Base-by-base conservation (phyloP, 2,329 filamentous ascomycete genomes). In the Arthrinium puccinioides region DNA sequence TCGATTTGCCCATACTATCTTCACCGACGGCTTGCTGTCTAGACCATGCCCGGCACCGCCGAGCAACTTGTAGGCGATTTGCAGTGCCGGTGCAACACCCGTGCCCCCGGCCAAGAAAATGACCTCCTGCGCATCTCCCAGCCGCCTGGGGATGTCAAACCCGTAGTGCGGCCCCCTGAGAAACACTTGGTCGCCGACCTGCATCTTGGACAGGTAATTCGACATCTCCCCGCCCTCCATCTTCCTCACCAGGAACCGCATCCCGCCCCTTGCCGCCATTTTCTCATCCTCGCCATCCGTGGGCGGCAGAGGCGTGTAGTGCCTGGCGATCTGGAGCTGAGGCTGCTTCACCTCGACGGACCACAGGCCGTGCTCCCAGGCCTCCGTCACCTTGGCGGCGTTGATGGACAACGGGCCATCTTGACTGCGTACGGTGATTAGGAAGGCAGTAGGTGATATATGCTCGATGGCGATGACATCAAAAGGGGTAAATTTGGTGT, bases 261-360 rank as follows among this genome's bases (percentile, higher is more conserved):
- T 52, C 3, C 64, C 56, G 27, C 68, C 62, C 24, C 57, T 46
- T 23, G 58, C 50, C 26, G 68, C 62, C 23, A 57, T 46, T 21
- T 58, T 49, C 24, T 59, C 49, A 7, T 44, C 43, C 38, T 23
- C 41, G 11, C 53, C 51, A n/a, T 57, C 49, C 2, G 29, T 19
- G 0, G 78, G 72, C 0, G 87, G 90, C 1, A 98, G 67, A 1
- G 90, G 88, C 4, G 92, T 97, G 61, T 98, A 98, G 40, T 87
- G 81, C 44, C 92, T 69, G 29, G 87, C 86, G 49, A 98, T 94
- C 62, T 96, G 89, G 40, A 97, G 64, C 57, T 95, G 82, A 3
- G 92, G 92, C 63, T 97, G 92, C 64, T 94, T 95, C 54, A 95
- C 79, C 65, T 96, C 84, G 23, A 97, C 82, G 44, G 83, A 88